These are phyloP conservation scores for Eimeria sp. DNA, from an alignment of 169 alveolate genomes.

Conservation along the genomic window DNA sequence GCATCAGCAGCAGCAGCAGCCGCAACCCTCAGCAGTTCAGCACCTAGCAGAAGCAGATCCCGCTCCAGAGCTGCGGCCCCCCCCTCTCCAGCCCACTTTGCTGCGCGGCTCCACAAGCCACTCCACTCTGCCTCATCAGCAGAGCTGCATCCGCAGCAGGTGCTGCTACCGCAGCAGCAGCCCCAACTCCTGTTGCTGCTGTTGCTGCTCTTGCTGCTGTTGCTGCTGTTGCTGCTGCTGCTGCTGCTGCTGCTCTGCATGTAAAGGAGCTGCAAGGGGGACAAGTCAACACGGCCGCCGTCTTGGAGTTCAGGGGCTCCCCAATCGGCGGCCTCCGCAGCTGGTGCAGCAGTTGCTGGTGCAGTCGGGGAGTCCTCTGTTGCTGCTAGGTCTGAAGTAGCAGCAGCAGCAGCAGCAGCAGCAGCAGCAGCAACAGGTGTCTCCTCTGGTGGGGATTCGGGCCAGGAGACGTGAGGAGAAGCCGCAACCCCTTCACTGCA, in stretches of 20 bases:
- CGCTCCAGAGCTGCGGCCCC: constrained; percentile 27
- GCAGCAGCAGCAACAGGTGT: constrained; percentile 13
- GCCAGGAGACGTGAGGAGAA: background rate
- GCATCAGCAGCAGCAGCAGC: constrained; percentile 34
- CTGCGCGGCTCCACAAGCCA: background rate
- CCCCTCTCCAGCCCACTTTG: constrained; percentile 1
- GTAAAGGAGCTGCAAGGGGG: background rate
- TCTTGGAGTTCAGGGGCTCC: background rate
- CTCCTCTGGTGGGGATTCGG: background rate
- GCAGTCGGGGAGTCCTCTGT: background rate
- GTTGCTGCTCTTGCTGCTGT: constrained; percentile 24
- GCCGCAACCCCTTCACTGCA: background rate
- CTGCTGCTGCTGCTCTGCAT: background rate
- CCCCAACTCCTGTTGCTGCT: background rate
- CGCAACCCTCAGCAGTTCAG: constrained; percentile 41
- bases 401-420: background rate
- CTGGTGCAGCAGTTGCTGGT: constrained; percentile 16
- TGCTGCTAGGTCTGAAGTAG: background rate
- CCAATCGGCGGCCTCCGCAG: background rate
- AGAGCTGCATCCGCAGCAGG: background rate
- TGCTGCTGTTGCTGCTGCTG: constrained; percentile 7
- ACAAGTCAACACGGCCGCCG: background rate
- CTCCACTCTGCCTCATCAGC: constrained; percentile 22
- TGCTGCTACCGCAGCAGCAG: background rate
- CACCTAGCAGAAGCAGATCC: constrained; percentile 39